Percentiles rank a stretch among this genome's conserved stretches.
Evolutionary conservation across 1,139 yeast genomes (phyloP).

Genomic region (Sugiyamaella castrensis): DNA sequence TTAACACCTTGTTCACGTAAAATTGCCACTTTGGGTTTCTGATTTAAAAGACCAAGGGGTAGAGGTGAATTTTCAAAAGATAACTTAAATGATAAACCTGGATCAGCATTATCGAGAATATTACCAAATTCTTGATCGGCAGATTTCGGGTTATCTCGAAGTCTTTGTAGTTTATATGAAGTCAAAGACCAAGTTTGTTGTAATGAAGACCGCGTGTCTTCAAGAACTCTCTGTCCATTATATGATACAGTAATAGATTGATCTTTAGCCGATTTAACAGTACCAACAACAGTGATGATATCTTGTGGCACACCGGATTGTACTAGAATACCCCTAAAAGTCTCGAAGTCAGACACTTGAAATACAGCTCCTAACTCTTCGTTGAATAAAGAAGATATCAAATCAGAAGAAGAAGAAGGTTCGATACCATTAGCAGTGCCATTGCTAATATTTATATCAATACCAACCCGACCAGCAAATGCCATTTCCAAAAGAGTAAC

Average conservation of each 20-base stretch:
- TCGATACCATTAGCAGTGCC: slow-evolving; percentile 21
- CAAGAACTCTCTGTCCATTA: slow-evolving; percentile 48
- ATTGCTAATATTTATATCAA: slow-evolving; percentile 41
- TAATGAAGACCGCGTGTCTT: slow-evolving; percentile 61
- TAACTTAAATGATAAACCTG: slow-evolving; percentile 82
- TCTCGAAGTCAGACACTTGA: slow-evolving; percentile 66
- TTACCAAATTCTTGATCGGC: slow-evolving; percentile 82
- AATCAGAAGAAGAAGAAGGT: slow-evolving; percentile 28
- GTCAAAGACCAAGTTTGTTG: slow-evolving; percentile 88
- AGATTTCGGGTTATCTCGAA: slow-evolving; percentile 90
- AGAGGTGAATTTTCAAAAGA: slow-evolving; percentile 50
- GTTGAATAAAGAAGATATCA: slow-evolving; percentile 52
- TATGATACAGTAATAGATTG: slow-evolving; percentile 52
- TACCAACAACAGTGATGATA: slow-evolving; percentile 63
- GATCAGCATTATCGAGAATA: slow-evolving; percentile 77
- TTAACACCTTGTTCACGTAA: slow-evolving; percentile 98
- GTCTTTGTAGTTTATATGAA: slow-evolving; percentile 82
- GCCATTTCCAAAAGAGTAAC: slow-evolving; percentile 92
- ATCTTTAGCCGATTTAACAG: slow-evolving; percentile 50
- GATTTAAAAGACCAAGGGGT: slow-evolving; percentile 34
- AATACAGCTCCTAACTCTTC: slow-evolving; percentile 97
- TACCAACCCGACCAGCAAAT: slow-evolving; percentile 89
- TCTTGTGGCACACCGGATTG: slow-evolving; percentile 57
- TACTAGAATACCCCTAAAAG: slow-evolving; percentile 54
- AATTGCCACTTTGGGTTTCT: slow-evolving; percentile 87